Conservation (phyloP, 2,329 filamentous ascomycete genomes). For the Tolypocladium tropicale region DNA sequence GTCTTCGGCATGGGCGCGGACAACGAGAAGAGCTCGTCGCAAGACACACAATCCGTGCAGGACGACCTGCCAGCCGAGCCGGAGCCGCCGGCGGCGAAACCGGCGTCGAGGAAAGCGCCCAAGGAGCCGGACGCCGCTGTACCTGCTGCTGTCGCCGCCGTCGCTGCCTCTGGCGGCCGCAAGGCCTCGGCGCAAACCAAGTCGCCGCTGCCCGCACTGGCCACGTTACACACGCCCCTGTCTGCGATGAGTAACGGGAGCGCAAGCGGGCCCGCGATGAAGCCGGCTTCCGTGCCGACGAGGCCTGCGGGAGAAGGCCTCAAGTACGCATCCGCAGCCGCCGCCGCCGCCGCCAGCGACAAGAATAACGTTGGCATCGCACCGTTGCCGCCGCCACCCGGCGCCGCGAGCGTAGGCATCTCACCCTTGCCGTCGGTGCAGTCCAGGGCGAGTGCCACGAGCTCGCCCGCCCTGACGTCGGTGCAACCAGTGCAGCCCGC, state of each 20-base stretch:
- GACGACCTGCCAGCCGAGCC: constrained; percentile 60
- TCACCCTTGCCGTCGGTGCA: constrained; percentile 39
- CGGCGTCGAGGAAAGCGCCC: constrained; percentile 42
- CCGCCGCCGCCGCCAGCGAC: constrained; percentile 82
- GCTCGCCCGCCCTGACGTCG: constrained; percentile 39
- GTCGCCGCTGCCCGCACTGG: constrained; percentile 84
- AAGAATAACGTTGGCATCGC: constrained; percentile 85
- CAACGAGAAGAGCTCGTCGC: constrained; percentile 82
- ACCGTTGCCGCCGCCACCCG: constrained; percentile 83
- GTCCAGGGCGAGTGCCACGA: constrained; percentile 44
- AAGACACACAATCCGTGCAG: constrained; percentile 86
- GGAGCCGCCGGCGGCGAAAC: constrained; percentile 34
- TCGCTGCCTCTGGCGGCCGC: constrained; percentile 43
- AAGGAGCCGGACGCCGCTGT: constrained; percentile 43
- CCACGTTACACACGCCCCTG: constrained; percentile 72
- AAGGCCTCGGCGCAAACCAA: constrained; percentile 85
- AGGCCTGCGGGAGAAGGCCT: constrained; percentile 80
- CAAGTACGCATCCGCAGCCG: constrained; percentile 94
- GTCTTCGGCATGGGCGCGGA: constrained; percentile 72
- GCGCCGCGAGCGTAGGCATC: constrained; percentile 34
- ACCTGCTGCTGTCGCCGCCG: constrained; percentile 3
- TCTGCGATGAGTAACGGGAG: constrained; percentile 49
- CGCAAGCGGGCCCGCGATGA: constrained; percentile 60
- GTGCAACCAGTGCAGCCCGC: constrained; percentile 33
- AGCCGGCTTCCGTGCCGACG: constrained; percentile 78